Base-by-base conservation (phyloP, 1,284 basidiomycete genomes). In the Leccinum angustisporum region DNA sequence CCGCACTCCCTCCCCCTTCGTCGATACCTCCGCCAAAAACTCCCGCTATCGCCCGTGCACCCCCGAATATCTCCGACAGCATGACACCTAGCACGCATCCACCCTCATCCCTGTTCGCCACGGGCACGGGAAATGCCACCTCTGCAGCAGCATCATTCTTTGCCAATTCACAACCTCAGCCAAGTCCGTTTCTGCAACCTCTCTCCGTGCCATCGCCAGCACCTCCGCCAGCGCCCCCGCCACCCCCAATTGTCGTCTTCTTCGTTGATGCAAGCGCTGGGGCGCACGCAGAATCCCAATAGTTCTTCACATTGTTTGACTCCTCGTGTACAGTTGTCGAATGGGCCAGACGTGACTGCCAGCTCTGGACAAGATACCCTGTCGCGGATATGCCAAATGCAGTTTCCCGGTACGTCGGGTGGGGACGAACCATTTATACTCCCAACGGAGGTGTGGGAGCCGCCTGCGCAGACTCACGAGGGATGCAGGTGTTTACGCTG, bases 401-500 rank as follows among this genome's bases (percentile, higher is more conserved):
- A 71, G 40, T 57, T 67, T 57, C 64, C 68, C 57, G 70, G 64
- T 21, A 61, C 66, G 46, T 66, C 68, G 43, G 69, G 70, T 40
- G 76, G 75, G 27, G 69, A 75, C 16, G 74, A 73, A 13, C 70
- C 78, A 58, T 81, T 81, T 64, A 67, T 81, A 36, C 73, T 81
- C 61, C 72, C 73, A 2, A 62, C 68, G 7, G 68, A 72, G n/a
- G 36, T 67, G 53, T 76, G 71, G 67, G 74, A 72, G n/a, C 68
- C 64, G 0, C 68, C 67, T 46, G 59, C 62, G 43, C 73, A 71
- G 46, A 62, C 66, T 27, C 86, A 90, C 65, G 84, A 88, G 67
- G 91, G 89, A 1, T 93, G 60, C 86, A 91, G 74, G 90, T 94
- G 53, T 91, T 91, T 70, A 94, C 92, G 5, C 84, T 94, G 1